Evolutionary conservation across 2,329 filamentous ascomycete genomes (phyloP).

Genomic region (Colletotrichum eremochloae): DNA sequence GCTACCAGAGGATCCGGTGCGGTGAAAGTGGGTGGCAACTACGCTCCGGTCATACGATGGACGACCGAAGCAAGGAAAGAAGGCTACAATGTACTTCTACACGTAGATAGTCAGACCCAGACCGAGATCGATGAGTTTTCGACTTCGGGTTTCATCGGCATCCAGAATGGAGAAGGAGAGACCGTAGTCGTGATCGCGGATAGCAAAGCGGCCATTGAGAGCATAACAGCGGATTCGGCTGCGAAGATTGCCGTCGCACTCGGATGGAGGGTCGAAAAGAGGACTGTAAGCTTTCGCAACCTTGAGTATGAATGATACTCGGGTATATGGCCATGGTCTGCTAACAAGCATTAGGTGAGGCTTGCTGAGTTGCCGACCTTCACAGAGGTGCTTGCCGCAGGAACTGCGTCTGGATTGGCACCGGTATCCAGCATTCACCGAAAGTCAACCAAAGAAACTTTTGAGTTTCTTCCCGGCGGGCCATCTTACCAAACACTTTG

Average conservation of each 20-base stretch:
- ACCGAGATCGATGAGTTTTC: constrained; percentile 78
- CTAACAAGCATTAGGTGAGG: constrained; percentile 6
- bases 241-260: background rate
- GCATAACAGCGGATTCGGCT: constrained; percentile 12
- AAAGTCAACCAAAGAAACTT: constrained; percentile 18
- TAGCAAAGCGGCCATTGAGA: constrained; percentile 17
- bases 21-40: constrained; percentile 79
- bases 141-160: constrained; percentile 75
- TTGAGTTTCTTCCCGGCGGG: background rate
- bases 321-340: background rate
- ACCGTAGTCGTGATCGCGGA: background rate
- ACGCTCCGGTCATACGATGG: constrained; percentile 68
- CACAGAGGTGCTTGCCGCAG: constrained; percentile 21
- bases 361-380: constrained; percentile 16
- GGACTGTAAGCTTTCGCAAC: background rate
- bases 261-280: constrained; percentile 13
- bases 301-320: background rate
- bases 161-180: constrained; percentile 46
- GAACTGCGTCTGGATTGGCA: constrained; percentile 14
- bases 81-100: constrained; percentile 73
- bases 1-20: constrained; percentile 75
- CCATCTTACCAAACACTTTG: constrained; percentile 4
- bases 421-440: constrained; percentile 19
- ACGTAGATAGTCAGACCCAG: constrained; percentile 75
- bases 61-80: background rate